Percentiles rank a stretch among this genome's conserved stretches.
phyloP scores from a whole-genome alignment of 75 land plant species.

The Sequoiadendron giganteum region DNA sequence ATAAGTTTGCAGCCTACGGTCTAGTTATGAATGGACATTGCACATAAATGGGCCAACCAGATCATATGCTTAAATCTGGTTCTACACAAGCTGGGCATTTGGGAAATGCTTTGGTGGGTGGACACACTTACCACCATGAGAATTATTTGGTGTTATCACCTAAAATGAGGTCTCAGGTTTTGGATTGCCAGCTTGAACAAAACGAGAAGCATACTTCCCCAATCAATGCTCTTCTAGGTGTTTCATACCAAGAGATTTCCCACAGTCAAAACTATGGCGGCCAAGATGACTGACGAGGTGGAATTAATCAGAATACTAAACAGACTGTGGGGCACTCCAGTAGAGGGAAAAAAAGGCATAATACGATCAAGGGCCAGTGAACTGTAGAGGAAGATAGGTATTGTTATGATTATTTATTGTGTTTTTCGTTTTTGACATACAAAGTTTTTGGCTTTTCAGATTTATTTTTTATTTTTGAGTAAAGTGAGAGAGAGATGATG shows the following conservation, averaged over 20 bases:
- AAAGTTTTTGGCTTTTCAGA: no score
- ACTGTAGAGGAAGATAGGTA: slow-evolving; percentile 83
- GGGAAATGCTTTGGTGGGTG: background rate
- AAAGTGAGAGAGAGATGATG: no score
- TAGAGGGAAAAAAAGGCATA: slow-evolving; percentile 15
- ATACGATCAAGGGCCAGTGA: slow-evolving; percentile 81
- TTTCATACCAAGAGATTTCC: background rate
- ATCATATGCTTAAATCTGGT: background rate
- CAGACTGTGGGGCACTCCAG: background rate
- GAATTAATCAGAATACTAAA: background rate
- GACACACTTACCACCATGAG: background rate
- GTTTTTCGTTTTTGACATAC: no score
- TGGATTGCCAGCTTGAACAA: slow-evolving; percentile 4
- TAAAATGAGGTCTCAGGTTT: background rate
- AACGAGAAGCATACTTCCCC: background rate
- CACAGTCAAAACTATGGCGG: background rate
- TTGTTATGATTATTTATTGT: background rate
- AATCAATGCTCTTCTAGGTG: background rate
- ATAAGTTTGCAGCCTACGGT: background rate
- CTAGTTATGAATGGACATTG: background rate
- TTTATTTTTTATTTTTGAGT: no score
- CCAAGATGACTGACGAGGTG: background rate
- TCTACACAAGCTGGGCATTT: background rate
- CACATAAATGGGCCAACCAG: background rate
- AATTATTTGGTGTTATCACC: background rate